Conservation (phyloP, 257 asterid genomes). For the Handroanthus guayacan region DNA sequence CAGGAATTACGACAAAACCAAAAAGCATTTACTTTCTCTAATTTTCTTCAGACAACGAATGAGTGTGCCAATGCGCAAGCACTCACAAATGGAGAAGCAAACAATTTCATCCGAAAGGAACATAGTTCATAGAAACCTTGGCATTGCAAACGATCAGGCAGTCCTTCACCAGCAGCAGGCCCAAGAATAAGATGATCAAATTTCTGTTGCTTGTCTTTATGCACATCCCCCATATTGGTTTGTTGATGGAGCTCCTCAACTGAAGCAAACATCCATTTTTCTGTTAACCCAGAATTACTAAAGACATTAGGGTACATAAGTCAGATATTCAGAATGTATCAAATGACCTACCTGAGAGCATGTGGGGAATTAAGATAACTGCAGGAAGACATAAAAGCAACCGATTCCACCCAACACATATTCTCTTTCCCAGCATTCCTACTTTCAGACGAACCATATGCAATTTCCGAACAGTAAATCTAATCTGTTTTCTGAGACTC, state of each 20-base stretch:
- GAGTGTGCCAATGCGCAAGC: neutral
- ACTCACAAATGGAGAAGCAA: slow-evolving; percentile 11
- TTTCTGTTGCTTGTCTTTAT: slow-evolving; percentile 55
- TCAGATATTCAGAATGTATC: neutral
- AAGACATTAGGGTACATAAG: neutral
- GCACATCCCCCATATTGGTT: slow-evolving; percentile 40
- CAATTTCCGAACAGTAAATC: slow-evolving; percentile 21
- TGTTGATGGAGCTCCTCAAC: slow-evolving; percentile 69
- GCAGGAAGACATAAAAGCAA: slow-evolving; percentile 66
- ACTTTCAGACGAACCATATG: slow-evolving; percentile 15
- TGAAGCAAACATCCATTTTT: slow-evolving; percentile 41
- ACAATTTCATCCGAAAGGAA: neutral
- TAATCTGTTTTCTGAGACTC: neutral
- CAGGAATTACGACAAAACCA: neutral
- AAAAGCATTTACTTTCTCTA: neutral
- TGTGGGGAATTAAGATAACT: slow-evolving; percentile 54
- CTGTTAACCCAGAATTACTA: slow-evolving; percentile 1
- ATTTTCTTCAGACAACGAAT: neutral
- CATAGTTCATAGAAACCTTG: slow-evolving; percentile 50
- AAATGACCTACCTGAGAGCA: slow-evolving; percentile 61
- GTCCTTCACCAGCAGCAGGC: slow-evolving; percentile 87
- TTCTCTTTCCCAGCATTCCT: slow-evolving; percentile 55
- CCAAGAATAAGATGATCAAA: slow-evolving; percentile 77
- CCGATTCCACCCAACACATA: slow-evolving; percentile 76
- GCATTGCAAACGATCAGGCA: slow-evolving; percentile 85